Percentiles rank a stretch among this genome's conserved stretches.
Conservation (phyloP, 1,284 basidiomycete genomes). For the Apiotrichum laibachii region DNA sequence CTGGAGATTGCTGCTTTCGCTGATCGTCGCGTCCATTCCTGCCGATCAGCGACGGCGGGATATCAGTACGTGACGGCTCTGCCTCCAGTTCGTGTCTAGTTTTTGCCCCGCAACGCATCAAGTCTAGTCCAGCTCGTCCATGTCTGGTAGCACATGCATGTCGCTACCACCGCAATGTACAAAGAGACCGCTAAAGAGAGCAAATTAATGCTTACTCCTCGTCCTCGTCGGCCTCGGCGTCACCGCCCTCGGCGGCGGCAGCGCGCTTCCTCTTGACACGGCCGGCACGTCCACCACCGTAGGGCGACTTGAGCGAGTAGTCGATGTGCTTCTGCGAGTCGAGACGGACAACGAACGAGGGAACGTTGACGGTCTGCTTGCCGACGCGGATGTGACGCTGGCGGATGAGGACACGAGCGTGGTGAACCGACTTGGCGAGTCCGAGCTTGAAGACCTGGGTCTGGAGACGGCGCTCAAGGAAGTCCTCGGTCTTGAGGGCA, state of each 20-base stretch:
- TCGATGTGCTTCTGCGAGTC: slow-evolving; percentile 99
- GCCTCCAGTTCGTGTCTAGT: too few species aligned
- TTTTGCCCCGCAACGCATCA: background rate
- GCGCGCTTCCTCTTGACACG: slow-evolving; percentile 99
- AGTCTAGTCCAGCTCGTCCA: background rate
- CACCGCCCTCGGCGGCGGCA: slow-evolving; percentile 85
- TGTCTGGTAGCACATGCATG: slow-evolving; percentile 26
- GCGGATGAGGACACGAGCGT: slow-evolving; percentile 95
- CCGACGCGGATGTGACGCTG: slow-evolving; percentile 84
- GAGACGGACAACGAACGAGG: slow-evolving; percentile 96
- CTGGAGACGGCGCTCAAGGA: slow-evolving; percentile 98
- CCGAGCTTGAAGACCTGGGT: slow-evolving; percentile 98
- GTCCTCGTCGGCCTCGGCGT: slow-evolving; percentile 80
- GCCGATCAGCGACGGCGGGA: too few species aligned
- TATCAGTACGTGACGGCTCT: too few species aligned
- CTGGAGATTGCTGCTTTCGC: too few species aligned
- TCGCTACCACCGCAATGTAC: slow-evolving; percentile 26
- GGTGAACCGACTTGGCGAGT: slow-evolving; percentile 97
- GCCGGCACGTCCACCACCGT: slow-evolving; percentile 93
- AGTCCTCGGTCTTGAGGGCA: slow-evolving; percentile 98
- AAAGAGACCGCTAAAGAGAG: slow-evolving; percentile 18
- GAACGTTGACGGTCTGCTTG: slow-evolving; percentile 99
- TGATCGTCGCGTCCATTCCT: too few species aligned
- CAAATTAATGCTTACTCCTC: slow-evolving; percentile 49
- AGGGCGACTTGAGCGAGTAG: slow-evolving; percentile 95